Conservation (phyloP, 163 green algal genomes). For the Coccomyxa subellipsoidea region DNA sequence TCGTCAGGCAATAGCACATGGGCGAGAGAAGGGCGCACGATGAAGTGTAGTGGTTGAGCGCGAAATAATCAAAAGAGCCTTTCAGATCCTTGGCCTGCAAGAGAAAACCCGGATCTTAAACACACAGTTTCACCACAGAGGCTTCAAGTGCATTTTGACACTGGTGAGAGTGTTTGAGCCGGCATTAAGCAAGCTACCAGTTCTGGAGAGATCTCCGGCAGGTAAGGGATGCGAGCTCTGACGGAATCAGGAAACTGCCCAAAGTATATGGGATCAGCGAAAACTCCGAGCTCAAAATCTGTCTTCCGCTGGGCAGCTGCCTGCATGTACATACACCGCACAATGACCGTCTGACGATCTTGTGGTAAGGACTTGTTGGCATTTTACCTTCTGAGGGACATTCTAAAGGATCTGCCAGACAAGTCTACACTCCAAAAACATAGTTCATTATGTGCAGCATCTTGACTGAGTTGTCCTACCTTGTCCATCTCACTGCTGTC, state of each 20-base stretch:
- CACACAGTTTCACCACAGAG: not conserved
- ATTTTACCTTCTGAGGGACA: too few relatives aligned
- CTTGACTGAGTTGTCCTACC: not conserved
- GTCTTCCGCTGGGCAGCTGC: not conserved
- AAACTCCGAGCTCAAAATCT: constrained; percentile 40
- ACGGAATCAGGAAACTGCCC: constrained; percentile 53
- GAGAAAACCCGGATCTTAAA: not conserved
- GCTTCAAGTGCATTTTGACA: not conserved
- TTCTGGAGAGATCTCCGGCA: not conserved
- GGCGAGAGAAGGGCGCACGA: not conserved
- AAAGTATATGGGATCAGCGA: constrained; percentile 44
- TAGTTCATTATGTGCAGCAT: not conserved
- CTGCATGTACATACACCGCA: not conserved
- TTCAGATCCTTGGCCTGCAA: not conserved
- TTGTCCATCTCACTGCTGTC: constrained; percentile 20
- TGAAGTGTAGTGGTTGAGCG: constrained; percentile 54
- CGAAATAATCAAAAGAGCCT: constrained; percentile 44
- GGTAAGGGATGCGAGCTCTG: not conserved
- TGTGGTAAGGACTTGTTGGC: too few relatives aligned
- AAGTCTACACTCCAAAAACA: not conserved
- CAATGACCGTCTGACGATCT: not conserved
- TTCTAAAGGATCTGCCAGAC: too few relatives aligned
- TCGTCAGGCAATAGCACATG: too few relatives aligned
- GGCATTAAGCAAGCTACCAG: not conserved
- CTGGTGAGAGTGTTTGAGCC: too few relatives aligned